Base-by-base conservation (phyloP, 768 basidiomycete species). In the Amanita exitialis region DNA sequence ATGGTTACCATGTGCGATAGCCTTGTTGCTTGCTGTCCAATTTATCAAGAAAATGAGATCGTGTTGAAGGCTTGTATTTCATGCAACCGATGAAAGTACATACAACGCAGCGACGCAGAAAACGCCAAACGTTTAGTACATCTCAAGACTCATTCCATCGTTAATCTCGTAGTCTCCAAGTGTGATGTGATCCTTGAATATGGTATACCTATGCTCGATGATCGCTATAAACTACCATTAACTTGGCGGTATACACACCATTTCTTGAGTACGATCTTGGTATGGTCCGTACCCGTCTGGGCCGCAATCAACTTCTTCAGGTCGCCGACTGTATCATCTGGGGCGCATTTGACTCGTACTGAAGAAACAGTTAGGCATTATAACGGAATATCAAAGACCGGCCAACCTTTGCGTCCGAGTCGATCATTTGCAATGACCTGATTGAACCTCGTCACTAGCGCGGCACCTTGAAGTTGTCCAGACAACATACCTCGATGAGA, bases 301-400 rank as follows among this genome's bases (percentile, higher is more conserved):
- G 93, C 95, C 1, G 86, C 95, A 58, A 99, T 97, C 54, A 99
- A 83, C 66, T 86, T 87, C 78, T 98, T 98, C 56, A 99, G 75
- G 64, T 97, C 95, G 37, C 95, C 95, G 32, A 99, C 90, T 1
- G 96, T 98, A 64, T 99, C 96, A 12, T 95, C 84, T 4, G 90
- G 80, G 66, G 83, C 86, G 72, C 94, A 96, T 68, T 97, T 96
- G 62, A 97, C 91, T 57, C 90, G 86, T 54, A 96, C 94, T 96
- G 55, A 36, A 38, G 36, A 48, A 12, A 25, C n/a, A n/a, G 21
- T 25, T 52, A 2, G 5, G 21, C n/a, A 25, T n/a, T 20, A 16
- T 10, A 7, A 13, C 23, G 12, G n/a, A 15, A 15, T 3, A 16
- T 32, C 3, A 15, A 10, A 39, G 16, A 18, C 8, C 3, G 28